These are phyloP conservation scores for Diaporthe amygdali DNA, from an alignment of 2,329 filamentous ascomycete genomes.

Conservation along the genomic window DNA sequence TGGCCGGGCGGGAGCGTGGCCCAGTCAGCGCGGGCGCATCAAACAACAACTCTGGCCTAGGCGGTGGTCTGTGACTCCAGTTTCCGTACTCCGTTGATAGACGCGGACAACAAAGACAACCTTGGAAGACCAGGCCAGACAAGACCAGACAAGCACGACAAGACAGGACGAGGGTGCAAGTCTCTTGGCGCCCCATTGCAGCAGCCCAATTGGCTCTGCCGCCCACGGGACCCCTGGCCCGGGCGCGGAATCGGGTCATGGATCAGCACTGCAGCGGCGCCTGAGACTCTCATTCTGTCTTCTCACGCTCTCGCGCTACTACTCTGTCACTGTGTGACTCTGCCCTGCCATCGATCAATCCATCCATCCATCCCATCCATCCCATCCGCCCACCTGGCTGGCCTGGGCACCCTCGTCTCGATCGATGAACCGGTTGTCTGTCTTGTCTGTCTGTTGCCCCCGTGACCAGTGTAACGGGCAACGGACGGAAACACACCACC, in stretches of 20 bases:
- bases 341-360: not conserved
- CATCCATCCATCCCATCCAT: not conserved
- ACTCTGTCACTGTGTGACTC: not conserved
- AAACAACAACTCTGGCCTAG: slow-evolving; percentile 11
- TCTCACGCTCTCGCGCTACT: too few relatives aligned
- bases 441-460: slow-evolving; percentile 9
- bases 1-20: not conserved
- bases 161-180: slow-evolving; percentile 4
- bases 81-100: not conserved
- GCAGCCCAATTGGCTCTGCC: not conserved
- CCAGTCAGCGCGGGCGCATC: slow-evolving; percentile 11
- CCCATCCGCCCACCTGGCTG: too few relatives aligned
- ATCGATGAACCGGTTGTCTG: not conserved
- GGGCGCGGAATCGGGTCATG: slow-evolving; percentile 10
- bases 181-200: not conserved
- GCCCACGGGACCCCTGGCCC: slow-evolving; percentile 5
- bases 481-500: not conserved
- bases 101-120: not conserved
- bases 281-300: slow-evolving; percentile 3
- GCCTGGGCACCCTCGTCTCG: not conserved
- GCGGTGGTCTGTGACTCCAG: slow-evolving; percentile 6
- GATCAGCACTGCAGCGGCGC: slow-evolving; percentile 11
- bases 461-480: slow-evolving; percentile 8
- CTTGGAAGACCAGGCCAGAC: slow-evolving; percentile 6
- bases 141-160: slow-evolving; percentile 11